Evolutionary conservation across 768 basidiomycete genomes (phyloP).

Genomic region (Inosperma sp.): DNA sequence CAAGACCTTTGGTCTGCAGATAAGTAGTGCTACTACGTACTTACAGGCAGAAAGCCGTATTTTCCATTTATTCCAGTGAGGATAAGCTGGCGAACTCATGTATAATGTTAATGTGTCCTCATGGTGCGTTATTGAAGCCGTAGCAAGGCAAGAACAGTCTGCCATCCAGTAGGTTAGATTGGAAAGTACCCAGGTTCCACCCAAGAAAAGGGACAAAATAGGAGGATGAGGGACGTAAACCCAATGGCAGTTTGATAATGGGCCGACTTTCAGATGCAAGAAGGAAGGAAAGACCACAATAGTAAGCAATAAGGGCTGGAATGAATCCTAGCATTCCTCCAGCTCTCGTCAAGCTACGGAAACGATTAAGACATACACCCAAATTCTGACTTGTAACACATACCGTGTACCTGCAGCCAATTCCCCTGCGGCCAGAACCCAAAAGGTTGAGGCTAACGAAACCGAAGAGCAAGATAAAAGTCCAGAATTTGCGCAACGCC

Average conservation of each 20-base stretch:
- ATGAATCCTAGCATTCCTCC: slow-evolving; percentile 44
- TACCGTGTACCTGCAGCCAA: slow-evolving; percentile 29
- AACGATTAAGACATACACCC: neutral
- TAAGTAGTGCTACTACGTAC: too few species aligned
- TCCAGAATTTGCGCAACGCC: slow-evolving; percentile 35
- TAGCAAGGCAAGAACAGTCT: too few species aligned
- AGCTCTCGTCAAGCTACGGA: slow-evolving; percentile 33
- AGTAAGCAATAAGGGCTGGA: slow-evolving; percentile 46
- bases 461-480: slow-evolving; percentile 36
- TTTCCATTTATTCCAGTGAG: too few species aligned
- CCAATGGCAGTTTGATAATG: slow-evolving; percentile 39
- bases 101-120: too few species aligned
- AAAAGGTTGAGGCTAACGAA: slow-evolving; percentile 36
- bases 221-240: too few species aligned
- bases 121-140: too few species aligned
- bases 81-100: too few species aligned
- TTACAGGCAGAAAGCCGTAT: too few species aligned
- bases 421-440: slow-evolving; percentile 38
- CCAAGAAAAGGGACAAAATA: too few species aligned
- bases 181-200: too few species aligned
- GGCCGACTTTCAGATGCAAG: slow-evolving; percentile 39
- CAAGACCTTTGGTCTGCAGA: too few species aligned
- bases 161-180: too few species aligned
- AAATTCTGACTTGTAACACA: slow-evolving; percentile 12
- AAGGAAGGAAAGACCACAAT: slow-evolving; percentile 43